Evolutionary conservation across 768 basidiomycete species (phyloP), one percentile per base, ranked within the genome.

Genomic region (Boletus rubropictus): DNA sequence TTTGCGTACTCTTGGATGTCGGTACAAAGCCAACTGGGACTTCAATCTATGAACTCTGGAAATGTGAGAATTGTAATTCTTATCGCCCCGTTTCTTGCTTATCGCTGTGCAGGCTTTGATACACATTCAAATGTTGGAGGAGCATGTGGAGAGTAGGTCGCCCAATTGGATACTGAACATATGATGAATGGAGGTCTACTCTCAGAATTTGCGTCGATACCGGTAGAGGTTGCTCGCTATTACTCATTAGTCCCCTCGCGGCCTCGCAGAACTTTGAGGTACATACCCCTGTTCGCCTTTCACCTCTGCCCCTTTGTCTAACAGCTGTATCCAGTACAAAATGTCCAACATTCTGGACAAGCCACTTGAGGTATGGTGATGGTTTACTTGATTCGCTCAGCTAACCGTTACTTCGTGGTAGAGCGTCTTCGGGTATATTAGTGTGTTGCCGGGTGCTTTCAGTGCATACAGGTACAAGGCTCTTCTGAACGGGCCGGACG

Each of bases 261-360:
- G 94, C 94, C 4, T 94, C 93, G 0, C 94, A 96, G 73, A 96
- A 97, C 66, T 97, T 95, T 53, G 90, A 94, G 75, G 82, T 81
- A 57, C 34, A 21, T 31, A 31, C 53, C 46, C 2, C 11, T 2
- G 31, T 46, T 15, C 10, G 12, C n/a, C 9, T 24, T 46, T 15
- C 10, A 12, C n/a, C 9, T 24, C 17, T 27, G 4, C 14, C 14
- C 12, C 29, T 20, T 33, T 6, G 10, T 49, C 34, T 55, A 28
- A 54, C 34, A 49, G 21, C 36, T 2, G 3, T 14, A 7, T 47
- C 5, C 35, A 84, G 81, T 94, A 95, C 72, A 95, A 95, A 72
- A 90, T 89, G 84, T 91, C 90, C 21, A 93, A 96, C 60, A 89
- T 95, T 54, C 80, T 97, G 29, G 94, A 97, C 65, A 97, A 97